Percentiles rank a stretch among this genome's conserved stretches.
Evolutionary conservation across 2,329 filamentous ascomycete genomes (phyloP).

Genomic region (Penicillium sp.): DNA sequence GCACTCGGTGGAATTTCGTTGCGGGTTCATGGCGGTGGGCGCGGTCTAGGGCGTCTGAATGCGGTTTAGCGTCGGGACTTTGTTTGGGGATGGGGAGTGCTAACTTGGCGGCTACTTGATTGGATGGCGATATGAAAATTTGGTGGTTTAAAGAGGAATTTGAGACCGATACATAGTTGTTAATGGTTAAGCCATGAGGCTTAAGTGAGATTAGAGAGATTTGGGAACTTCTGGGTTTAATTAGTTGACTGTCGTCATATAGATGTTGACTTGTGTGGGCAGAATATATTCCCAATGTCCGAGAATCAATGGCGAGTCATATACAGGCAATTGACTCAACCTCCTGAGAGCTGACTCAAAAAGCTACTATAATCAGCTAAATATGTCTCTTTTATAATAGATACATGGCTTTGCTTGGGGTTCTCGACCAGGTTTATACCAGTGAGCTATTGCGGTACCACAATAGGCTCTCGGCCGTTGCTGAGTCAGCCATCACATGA

Average conservation of each 20-base stretch:
- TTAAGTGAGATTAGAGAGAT: not conserved
- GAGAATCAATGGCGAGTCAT: not conserved
- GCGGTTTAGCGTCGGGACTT: slow-evolving; percentile 16
- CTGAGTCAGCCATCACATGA: slow-evolving; percentile 35
- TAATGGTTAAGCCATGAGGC: not conserved
- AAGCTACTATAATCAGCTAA: not conserved
- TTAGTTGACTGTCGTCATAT: not conserved
- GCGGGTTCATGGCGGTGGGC: slow-evolving; percentile 6
- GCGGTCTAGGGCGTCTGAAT: slow-evolving; percentile 15
- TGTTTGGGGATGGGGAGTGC: slow-evolving; percentile 10
- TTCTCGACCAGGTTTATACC: not conserved
- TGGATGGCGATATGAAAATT: not conserved
- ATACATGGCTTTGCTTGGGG: not conserved
- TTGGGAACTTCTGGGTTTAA: not conserved
- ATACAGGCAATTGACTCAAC: too few species aligned
- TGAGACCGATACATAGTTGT: accelerated
- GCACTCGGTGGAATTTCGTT: slow-evolving; percentile 4
- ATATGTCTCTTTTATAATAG: not conserved
- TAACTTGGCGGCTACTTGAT: slow-evolving; percentile 9
- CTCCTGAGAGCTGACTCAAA: too few species aligned
- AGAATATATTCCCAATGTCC: not conserved
- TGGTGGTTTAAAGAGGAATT: not conserved
- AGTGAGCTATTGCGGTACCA: too few species aligned
- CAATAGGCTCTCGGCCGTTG: not conserved
- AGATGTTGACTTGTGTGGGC: not conserved